Conservation (phyloP, 1,284 basidiomycete species). For the Vanrija humicola region DNA sequence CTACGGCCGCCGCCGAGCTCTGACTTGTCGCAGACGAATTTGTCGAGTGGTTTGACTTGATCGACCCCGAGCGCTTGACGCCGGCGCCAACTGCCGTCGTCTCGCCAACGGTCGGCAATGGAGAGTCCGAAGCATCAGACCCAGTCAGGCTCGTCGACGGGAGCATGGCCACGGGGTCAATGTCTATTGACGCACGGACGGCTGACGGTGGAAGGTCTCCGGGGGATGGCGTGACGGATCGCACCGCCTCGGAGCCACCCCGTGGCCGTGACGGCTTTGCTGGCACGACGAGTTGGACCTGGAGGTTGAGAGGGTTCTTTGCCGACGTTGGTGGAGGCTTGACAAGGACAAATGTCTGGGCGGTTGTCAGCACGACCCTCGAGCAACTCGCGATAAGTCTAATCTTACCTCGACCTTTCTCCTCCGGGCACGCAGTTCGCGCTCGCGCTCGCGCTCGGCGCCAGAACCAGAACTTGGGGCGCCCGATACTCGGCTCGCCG, state of each 20-base stretch:
- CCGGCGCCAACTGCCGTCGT: background rate
- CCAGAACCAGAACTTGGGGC: background rate
- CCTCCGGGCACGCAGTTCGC: background rate
- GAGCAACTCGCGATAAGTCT: background rate
- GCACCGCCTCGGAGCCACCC: constrained; percentile 1
- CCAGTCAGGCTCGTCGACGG: background rate
- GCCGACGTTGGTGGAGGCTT: constrained; percentile 60
- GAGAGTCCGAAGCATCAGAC: no score
- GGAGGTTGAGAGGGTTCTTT: constrained; percentile 85
- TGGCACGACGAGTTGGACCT: constrained; percentile 75
- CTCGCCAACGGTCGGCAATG: background rate
- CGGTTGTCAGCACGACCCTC: background rate
- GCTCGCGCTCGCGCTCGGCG: background rate
- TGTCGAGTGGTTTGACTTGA: constrained; percentile 20
- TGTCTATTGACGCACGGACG: no score
- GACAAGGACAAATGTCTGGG: constrained; percentile 63
- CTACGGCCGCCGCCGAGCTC: constrained; percentile 4
- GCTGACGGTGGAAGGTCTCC: background rate
- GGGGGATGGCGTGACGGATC: background rate
- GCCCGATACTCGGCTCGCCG: constrained; percentile 1
- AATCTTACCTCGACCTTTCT: constrained; percentile 7
- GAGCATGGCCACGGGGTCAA: background rate
- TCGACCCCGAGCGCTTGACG: constrained; percentile 23
- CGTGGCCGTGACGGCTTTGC: constrained; percentile 1
- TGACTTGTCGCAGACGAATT: background rate